Percentiles rank a stretch among this genome's conserved stretches.
phyloP scores from a whole-genome alignment of 306 rosid genomes.

The Dalbergia oliveri region DNA sequence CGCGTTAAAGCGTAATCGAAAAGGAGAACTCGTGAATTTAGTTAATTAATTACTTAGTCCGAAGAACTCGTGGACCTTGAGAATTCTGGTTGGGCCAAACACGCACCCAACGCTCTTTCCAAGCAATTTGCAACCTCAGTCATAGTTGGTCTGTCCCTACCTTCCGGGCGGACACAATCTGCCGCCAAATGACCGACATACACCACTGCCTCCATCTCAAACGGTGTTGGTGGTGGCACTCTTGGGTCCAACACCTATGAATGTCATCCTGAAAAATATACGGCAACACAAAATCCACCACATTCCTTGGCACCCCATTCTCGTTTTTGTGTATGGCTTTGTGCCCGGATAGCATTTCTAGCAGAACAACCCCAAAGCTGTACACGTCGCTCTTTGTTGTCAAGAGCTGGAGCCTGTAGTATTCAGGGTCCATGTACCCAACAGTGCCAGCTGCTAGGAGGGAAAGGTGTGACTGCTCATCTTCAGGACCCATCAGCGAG shows the following conservation, averaged over 20 bases:
- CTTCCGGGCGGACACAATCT: conserved; percentile 77
- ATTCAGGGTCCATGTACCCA: conserved; percentile 95
- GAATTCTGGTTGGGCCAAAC: conserved; percentile 54
- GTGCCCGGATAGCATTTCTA: conserved; percentile 71
- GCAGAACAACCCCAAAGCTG: conserved; percentile 81
- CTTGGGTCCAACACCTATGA: conserved; percentile 77
- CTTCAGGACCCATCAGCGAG: conserved; percentile 73
- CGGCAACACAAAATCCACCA: conserved; percentile 80
- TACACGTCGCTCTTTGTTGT: conserved; percentile 89
- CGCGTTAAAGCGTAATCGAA: not conserved
- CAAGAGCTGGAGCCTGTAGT: conserved; percentile 74
- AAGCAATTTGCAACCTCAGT: conserved; percentile 62
- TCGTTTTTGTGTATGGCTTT: conserved; percentile 80
- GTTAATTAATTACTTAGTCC: not conserved
- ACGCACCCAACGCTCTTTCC: conserved; percentile 71
- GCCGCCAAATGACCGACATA: conserved; percentile 83
- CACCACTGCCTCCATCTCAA: conserved; percentile 79
- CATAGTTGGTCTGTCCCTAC: conserved; percentile 77
- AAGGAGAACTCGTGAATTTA: not conserved
- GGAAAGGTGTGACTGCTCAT: conserved; percentile 60
- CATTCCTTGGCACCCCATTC: conserved; percentile 76
- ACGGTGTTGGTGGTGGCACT: conserved; percentile 80
- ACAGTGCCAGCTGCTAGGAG: conserved; percentile 76
- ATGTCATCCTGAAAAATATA: conserved; percentile 74
- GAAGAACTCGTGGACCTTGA: conserved; percentile 52